Base-by-base conservation (phyloP, 2,329 filamentous ascomycete genomes). In the Colletotrichum horii region DNA sequence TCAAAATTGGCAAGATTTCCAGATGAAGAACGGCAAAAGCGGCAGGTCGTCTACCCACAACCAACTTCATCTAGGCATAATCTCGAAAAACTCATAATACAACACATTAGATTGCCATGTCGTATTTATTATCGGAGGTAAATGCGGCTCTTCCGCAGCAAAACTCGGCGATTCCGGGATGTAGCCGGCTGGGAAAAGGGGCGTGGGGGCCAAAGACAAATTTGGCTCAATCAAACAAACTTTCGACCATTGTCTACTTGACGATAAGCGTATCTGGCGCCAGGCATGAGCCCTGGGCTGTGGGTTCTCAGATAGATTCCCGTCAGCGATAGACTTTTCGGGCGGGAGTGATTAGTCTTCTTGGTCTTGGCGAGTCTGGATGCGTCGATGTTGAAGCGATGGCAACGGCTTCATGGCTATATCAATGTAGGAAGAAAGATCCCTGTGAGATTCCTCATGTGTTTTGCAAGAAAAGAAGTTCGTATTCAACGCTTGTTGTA, bases 401-500 rank as follows among this genome's bases (percentile, higher is more conserved):
- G 4, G 7, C 11, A 14, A 48, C 43, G n/a, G 22, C 3, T 48
- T 4, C 11, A 22, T 8, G 6, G 43, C 43, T 19, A n/a, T 9
- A 5, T n/a, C 0, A 48, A 22, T 19, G n/a, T 14, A 48, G 9
- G 12, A 0, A 22, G n/a, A 22, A 8, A n/a, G 9, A 12, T 9
- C 11, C 43, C 2, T 8, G n/a, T 11, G 43, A 52, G 43, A 52
- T 52, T 52, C 12, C 6, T 52, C 28, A 22, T 22, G 19, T 60
- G 8, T 8, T 30, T 9, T 58, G 4, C 22, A 5, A 16, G 24
- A 58, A 58, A 24, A 58, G 22, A 62, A 22, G 8, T 22, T 36
- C 0, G 2, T 60, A 60, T 32, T 62, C 30, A 34, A 36, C 58
- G n/a, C 58, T 62, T 22, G 30, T 15, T 22, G 19, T 22, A 34